These are phyloP conservation scores for Colletotrichum eleusines DNA, from an alignment of 2,329 filamentous ascomycete genomes.

Conservation along the genomic window DNA sequence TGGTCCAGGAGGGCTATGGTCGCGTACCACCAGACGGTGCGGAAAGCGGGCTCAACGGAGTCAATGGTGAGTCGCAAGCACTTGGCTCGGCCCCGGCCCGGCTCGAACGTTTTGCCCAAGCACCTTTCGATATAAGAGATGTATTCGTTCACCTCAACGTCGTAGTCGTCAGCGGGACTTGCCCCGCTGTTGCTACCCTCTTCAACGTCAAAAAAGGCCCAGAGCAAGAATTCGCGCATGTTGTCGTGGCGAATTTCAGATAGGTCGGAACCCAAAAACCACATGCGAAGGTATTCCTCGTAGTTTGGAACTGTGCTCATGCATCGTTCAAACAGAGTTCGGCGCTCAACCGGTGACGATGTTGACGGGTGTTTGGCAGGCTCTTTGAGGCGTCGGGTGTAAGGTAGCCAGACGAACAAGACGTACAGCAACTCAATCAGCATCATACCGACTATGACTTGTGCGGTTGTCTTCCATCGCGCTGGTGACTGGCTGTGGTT, in stretches of 20 bases:
- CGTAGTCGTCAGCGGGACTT: slow-evolving; percentile 46
- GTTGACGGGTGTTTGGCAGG: slow-evolving; percentile 57
- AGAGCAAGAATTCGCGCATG: slow-evolving; percentile 73
- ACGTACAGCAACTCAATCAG: slow-evolving; percentile 58
- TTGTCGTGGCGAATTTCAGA: slow-evolving; percentile 75
- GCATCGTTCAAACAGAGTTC: slow-evolving; percentile 68
- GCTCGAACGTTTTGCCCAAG: slow-evolving; percentile 62
- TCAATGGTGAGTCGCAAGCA: slow-evolving; percentile 74
- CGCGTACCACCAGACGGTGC: slow-evolving; percentile 73
- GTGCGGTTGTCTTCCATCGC: slow-evolving; percentile 46
- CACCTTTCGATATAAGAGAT: slow-evolving; percentile 61
- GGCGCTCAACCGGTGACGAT: slow-evolving; percentile 60
- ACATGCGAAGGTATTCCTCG: slow-evolving; percentile 69
- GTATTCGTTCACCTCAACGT: slow-evolving; percentile 68
- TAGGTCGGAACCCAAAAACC: slow-evolving; percentile 73
- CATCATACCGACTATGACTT: slow-evolving; percentile 40
- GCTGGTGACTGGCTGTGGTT: slow-evolving; percentile 39
- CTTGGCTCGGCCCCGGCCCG: slow-evolving; percentile 68
- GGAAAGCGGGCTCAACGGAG: slow-evolving; percentile 68
- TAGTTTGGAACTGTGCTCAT: slow-evolving; percentile 65
- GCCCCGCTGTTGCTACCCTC: neutral
- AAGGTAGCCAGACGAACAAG: slow-evolving; percentile 57
- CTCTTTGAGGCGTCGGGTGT: slow-evolving; percentile 53
- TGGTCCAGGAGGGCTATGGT: slow-evolving; percentile 68
- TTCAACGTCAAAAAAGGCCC: slow-evolving; percentile 61